Evolutionary conservation across 208 protist species (phyloP).

Genomic region (Leishmania arabica): DNA sequence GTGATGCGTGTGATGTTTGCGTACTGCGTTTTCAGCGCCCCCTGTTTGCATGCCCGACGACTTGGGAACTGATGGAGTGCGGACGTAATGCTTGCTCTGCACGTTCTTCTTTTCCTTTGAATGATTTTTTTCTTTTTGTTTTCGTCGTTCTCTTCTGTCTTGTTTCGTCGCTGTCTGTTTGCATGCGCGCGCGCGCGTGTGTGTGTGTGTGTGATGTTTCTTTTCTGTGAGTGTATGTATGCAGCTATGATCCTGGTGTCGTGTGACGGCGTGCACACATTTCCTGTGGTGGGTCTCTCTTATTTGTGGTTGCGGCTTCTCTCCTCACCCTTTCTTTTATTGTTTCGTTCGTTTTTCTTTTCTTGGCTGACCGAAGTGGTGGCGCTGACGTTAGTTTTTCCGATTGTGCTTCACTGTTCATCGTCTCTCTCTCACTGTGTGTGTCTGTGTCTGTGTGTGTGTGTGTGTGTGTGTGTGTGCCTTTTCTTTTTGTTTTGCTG

Average conservation of each 20-base stretch:
- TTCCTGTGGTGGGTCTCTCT: not conserved
- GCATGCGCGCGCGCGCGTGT: not conserved
- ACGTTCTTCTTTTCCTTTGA: not conserved
- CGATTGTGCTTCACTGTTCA: not conserved
- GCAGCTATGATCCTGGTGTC: not conserved
- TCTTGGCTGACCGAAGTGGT: not conserved
- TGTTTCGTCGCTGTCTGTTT: not conserved
- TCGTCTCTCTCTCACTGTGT: not conserved
- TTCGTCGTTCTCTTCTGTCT: not conserved
- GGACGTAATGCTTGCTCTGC: not conserved
- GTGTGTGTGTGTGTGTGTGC: not conserved
- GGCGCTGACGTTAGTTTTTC: not conserved
- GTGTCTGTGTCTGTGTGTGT: not conserved
- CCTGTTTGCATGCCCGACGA: not conserved
- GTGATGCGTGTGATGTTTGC: not conserved
- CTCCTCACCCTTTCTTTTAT: conserved; percentile 1
- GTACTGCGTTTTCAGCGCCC: not conserved
- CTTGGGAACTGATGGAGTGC: not conserved
- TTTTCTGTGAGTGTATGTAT: not conserved
- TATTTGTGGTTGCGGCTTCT: not conserved
- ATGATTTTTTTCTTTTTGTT: not conserved
- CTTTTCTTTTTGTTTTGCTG: too few species aligned
- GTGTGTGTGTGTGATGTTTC: not conserved
- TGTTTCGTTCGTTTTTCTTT: not conserved
- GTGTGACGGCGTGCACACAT: not conserved